phyloP scores from a whole-genome alignment of 257 asterid genomes.

The Lycium ferocissimum region DNA sequence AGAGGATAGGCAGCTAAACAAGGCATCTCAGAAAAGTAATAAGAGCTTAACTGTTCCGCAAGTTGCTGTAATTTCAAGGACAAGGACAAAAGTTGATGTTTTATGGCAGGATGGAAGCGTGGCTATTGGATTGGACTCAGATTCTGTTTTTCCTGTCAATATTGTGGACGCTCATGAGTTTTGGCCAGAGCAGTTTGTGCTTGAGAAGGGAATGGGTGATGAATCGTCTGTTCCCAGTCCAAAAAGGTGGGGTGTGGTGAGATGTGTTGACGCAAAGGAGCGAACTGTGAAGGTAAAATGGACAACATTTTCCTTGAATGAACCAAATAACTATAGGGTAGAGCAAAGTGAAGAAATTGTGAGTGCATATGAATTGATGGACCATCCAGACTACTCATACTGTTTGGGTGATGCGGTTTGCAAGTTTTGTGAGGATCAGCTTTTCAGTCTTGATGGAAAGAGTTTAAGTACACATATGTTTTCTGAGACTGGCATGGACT shows the following conservation, averaged over 20 bases:
- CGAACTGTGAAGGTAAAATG: slow-evolving; percentile 82
- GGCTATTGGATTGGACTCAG: slow-evolving; percentile 65
- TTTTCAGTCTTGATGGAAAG: slow-evolving; percentile 33
- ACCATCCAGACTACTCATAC: slow-evolving; percentile 78
- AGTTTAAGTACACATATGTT: slow-evolving; percentile 17
- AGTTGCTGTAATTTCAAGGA: slow-evolving; percentile 67
- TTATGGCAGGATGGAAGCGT: slow-evolving; percentile 92
- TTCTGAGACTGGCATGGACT: slow-evolving; percentile 31
- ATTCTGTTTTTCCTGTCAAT: slow-evolving; percentile 63
- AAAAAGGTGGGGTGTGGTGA: slow-evolving; percentile 74
- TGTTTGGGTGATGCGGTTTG: slow-evolving; percentile 71
- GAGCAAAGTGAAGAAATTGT: slow-evolving; percentile 67
- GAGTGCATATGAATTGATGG: slow-evolving; percentile 91
- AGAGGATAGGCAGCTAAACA: slow-evolving; percentile 40
- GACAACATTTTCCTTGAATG: slow-evolving; percentile 49
- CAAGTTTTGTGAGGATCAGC: slow-evolving; percentile 38
- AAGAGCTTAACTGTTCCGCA: slow-evolving; percentile 43
- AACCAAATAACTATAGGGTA: slow-evolving; percentile 36
- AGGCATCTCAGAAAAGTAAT: slow-evolving; percentile 31
- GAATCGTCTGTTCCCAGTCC: slow-evolving; percentile 45
- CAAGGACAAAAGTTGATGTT: slow-evolving; percentile 73
- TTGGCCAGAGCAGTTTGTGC: slow-evolving; percentile 76
- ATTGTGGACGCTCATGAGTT: slow-evolving; percentile 82
- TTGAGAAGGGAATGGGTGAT: slow-evolving; percentile 69
- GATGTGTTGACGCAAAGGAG: slow-evolving; percentile 76